Evolutionary conservation across 257 asterid species (phyloP).

Genomic region (Parsonsia alboflavescens): DNA sequence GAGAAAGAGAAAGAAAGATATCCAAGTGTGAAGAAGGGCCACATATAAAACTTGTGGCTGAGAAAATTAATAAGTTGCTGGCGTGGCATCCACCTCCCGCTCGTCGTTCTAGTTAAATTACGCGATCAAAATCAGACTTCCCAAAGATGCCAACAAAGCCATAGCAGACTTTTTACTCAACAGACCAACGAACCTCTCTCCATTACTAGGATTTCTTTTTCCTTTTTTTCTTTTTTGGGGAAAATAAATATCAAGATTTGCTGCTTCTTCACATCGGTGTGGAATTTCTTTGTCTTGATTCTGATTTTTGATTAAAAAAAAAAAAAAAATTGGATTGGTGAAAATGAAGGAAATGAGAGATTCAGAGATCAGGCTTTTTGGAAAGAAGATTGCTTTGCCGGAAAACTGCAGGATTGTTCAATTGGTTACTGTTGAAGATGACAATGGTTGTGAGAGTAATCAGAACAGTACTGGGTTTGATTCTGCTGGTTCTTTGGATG

Average conservation of each 20-base stretch:
- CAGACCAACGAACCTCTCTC: neutral
- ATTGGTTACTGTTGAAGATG: conserved; percentile 14
- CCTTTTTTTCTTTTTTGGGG: neutral
- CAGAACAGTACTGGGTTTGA: conserved; percentile 23
- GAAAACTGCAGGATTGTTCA: conserved; percentile 28
- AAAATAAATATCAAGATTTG: neutral
- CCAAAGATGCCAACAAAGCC: conserved; percentile 48
- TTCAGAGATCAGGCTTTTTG: conserved; percentile 62
- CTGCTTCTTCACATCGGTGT: conserved; percentile 7
- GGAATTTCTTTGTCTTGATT: neutral
- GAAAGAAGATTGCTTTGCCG: conserved; percentile 60
- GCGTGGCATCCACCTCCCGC: conserved; percentile 58
- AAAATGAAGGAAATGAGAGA: conserved; percentile 39
- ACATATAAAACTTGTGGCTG: conserved; percentile 62
- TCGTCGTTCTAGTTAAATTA: conserved; percentile 18
- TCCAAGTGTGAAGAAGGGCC: conserved; percentile 23
- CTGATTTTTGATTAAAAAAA: neutral
- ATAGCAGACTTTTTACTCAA: conserved; percentile 15
- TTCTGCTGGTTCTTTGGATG: conserved; percentile 27
- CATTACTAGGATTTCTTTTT: conserved; percentile 1
- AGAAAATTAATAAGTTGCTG: conserved; percentile 37
- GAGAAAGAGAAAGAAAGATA: neutral
- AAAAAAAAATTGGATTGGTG: neutral
- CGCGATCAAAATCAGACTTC: conserved; percentile 38
- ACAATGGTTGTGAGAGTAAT: conserved; percentile 13